These are phyloP conservation scores for Phanerodontia chrysosporium DNA, from an alignment of 768 basidiomycete genomes.

Conservation along the genomic window DNA sequence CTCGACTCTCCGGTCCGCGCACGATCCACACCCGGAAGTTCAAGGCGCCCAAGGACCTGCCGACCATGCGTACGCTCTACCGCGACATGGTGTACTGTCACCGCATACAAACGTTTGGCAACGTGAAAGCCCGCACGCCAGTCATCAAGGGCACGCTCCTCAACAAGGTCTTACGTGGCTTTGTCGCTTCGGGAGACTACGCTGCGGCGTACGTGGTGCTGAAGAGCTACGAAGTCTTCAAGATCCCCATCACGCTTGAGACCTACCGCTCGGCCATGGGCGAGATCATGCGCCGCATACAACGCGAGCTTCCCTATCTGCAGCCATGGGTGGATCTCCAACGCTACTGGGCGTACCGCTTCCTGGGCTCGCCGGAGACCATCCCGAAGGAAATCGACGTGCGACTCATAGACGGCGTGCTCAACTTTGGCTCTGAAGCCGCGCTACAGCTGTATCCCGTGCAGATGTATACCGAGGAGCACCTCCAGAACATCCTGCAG, in stretches of 20 bases:
- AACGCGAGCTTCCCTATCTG: constrained; percentile 1
- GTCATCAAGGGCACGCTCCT: constrained; percentile 26
- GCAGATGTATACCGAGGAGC: background rate
- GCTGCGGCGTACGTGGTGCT: constrained; percentile 41
- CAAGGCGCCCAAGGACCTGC: background rate
- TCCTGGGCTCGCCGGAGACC: constrained; percentile 17
- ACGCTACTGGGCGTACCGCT: constrained; percentile 20
- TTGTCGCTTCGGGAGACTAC: constrained; percentile 43
- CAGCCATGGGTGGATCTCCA: background rate
- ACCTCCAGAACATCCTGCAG: background rate
- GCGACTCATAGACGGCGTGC: constrained; percentile 14
- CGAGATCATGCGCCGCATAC: constrained; percentile 12
- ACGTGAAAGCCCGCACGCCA: background rate
- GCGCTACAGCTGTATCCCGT: background rate
- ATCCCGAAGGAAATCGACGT: constrained; percentile 6
- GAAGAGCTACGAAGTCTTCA: constrained; percentile 17
- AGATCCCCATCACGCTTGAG: constrained; percentile 8
- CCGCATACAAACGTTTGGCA: background rate
- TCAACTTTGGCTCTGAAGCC: constrained; percentile 7
- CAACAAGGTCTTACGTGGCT: constrained; percentile 40
- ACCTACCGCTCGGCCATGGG: constrained; percentile 18
- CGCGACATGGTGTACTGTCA: constrained; percentile 1
- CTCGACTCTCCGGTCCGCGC: background rate
- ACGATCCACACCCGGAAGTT: background rate
- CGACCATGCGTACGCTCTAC: background rate